Evolutionary conservation across 768 basidiomycete genomes (phyloP), one percentile per base, ranked within the genome.

Genomic region (Rhodosporidiobolus odoratus): DNA sequence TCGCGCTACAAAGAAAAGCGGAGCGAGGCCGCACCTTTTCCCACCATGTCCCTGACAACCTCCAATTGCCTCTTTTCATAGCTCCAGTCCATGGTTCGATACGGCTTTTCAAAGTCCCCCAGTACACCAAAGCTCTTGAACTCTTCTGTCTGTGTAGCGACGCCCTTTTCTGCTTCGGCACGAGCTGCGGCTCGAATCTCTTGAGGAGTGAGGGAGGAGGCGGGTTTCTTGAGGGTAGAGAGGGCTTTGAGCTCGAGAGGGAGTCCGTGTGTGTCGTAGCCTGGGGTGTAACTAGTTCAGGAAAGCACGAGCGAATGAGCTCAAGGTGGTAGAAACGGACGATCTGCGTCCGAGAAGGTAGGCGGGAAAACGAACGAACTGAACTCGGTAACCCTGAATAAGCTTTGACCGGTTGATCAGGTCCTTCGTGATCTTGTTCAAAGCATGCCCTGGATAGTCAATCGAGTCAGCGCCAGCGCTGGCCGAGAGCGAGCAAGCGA

Each of bases 181-280:
- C 85, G 82, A 8, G 94, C 94, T 43, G 87, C 86, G 6, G 80
- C 75, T 3, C 95, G 86, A 68, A 99, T 88, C 25, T 79, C 79
- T 27, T 81, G 78, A 0, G 90, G 83, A 0, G 86, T 79, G n/a
- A 90, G 80, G 16, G 82, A 79, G 62, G 83, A 80, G 17, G 86
- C 66, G 38, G 76, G 74, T 30, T 65, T 68, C 65, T 85, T 84
- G 35, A 95, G 82, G 32, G 88, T 85, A 69, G 88, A 83, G 43
- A 99, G 81, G 0, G 93, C 90, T 77, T 96, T 97, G 74, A 92
- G 91, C 79, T 98, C 95, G 70, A 98, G 97, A 0, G 95, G 95
- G 19, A 97, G 85, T 10, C 95, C 95, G 78, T 99, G 95, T 76
- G 95, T 98, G 77, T 99, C 95, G 92, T 92, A 99, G 16, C 95